phyloP scores from a whole-genome alignment of 2,329 filamentous ascomycete genomes.

The Aspergillus puulaauensis region DNA sequence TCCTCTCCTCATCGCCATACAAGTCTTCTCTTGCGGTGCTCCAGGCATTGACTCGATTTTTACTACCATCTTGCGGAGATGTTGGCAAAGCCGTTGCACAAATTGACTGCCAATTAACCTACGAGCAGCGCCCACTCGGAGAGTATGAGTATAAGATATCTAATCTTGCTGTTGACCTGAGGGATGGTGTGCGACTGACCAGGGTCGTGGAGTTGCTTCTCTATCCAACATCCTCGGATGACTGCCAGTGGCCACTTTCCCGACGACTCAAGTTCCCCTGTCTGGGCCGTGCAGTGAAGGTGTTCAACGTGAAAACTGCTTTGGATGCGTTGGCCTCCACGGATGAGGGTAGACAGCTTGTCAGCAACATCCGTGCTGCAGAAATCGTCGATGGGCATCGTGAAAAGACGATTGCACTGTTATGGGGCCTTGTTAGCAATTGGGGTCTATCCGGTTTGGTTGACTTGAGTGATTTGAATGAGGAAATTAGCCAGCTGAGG shows the following conservation, averaged over 20 bases:
- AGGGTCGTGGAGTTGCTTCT: slow-evolving; percentile 60
- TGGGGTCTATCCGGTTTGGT: slow-evolving; percentile 56
- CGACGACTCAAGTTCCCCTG: slow-evolving; percentile 60
- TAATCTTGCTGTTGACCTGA: slow-evolving; percentile 62
- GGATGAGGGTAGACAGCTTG: slow-evolving; percentile 40
- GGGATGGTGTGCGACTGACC: slow-evolving; percentile 61
- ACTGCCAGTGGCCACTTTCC: slow-evolving; percentile 49
- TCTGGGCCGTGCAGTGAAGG: slow-evolving; percentile 54
- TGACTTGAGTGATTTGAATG: slow-evolving; percentile 54
- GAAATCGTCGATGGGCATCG: slow-evolving; percentile 65
- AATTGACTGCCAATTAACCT: slow-evolving; percentile 55
- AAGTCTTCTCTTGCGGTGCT: slow-evolving; percentile 59
- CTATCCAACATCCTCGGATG: slow-evolving; percentile 31
- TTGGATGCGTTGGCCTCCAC: slow-evolving; percentile 52
- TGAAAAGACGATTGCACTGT: slow-evolving; percentile 61
- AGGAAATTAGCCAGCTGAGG: slow-evolving; percentile 51
- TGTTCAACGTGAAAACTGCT: slow-evolving; percentile 60
- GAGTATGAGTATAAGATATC: slow-evolving; percentile 59
- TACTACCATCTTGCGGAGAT: slow-evolving; percentile 61
- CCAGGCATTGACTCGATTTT: slow-evolving; percentile 51
- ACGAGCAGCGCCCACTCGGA: slow-evolving; percentile 57
- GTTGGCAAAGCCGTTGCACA: slow-evolving; percentile 56
- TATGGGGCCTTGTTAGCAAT: slow-evolving; percentile 60
- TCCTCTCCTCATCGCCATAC: slow-evolving; percentile 50
- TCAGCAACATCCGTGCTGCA: slow-evolving; percentile 50